A percentile compares a stretch with the other conserved stretches of the same genome.
phyloP scores from a whole-genome alignment of 352 stramenopile genomes.

The Globisporangium echinulatum region DNA sequence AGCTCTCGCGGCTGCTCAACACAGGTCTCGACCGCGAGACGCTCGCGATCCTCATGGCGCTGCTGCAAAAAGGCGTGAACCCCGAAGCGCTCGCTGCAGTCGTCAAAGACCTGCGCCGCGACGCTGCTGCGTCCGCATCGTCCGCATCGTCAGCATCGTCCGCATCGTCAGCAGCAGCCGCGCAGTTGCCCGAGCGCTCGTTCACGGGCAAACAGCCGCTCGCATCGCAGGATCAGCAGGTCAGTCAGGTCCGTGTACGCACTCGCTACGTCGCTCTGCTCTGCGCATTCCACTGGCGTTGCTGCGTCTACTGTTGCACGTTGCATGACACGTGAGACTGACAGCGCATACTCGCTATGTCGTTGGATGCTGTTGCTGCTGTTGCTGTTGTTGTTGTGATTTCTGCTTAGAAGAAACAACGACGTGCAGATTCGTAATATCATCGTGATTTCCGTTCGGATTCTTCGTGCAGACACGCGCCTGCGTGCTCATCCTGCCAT shows the following conservation, averaged over 20 bases:
- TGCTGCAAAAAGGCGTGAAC: conserved; percentile 88
- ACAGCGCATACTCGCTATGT: neutral
- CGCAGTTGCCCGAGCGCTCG: conserved; percentile 12
- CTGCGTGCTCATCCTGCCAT: no score
- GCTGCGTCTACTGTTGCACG: neutral
- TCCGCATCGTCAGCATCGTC: neutral
- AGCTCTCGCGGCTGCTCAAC: conserved; percentile 88
- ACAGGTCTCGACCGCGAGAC: conserved; percentile 88
- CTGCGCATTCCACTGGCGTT: neutral
- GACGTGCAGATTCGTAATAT: conserved; percentile 39
- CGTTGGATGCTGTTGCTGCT: no score
- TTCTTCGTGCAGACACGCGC: neutral
- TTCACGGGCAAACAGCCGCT: conserved; percentile 52
- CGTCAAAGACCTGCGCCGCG: conserved; percentile 85
- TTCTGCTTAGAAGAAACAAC: conserved; percentile 43
- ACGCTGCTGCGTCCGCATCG: conserved; percentile 23
- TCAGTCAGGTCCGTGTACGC: conserved; percentile 56
- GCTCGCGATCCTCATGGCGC: conserved; percentile 79
- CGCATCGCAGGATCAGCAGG: conserved; percentile 43
- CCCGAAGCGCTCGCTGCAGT: conserved; percentile 84
- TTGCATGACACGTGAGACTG: neutral
- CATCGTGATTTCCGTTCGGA: no score
- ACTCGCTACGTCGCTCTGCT: neutral
- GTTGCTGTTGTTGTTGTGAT: no score
- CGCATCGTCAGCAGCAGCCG: conserved; percentile 2